Conservation (phyloP, 1,284 basidiomycete genomes). For the Ustilago hordei region DNA sequence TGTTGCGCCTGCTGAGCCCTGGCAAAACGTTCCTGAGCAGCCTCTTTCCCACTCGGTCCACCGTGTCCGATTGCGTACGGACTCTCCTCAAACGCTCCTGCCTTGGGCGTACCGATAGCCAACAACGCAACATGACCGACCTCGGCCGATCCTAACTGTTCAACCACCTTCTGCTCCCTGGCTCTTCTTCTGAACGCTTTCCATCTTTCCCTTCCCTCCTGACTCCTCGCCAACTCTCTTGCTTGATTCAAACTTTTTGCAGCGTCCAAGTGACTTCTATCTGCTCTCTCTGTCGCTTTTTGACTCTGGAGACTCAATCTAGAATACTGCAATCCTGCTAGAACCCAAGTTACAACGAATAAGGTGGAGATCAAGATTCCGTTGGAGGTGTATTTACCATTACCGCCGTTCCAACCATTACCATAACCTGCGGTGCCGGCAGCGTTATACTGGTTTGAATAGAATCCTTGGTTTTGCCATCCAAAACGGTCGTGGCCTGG, state of each 20-base stretch:
- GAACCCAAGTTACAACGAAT: constrained; percentile 47
- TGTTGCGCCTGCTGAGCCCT: constrained; percentile 11
- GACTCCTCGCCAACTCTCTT: constrained; percentile 24
- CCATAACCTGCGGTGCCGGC: background rate
- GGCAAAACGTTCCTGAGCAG: constrained; percentile 27
- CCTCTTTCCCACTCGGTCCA: constrained; percentile 45
- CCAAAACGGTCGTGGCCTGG: constrained; percentile 39
- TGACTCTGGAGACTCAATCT: constrained; percentile 36
- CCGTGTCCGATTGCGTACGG: constrained; percentile 43
- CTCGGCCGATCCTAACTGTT: background rate
- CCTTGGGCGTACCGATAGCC: constrained; percentile 1
- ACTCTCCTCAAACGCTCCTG: background rate
- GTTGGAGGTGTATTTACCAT: constrained; percentile 37
- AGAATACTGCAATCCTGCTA: constrained; percentile 43
- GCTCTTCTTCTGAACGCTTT: constrained; percentile 27
- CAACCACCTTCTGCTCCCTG: constrained; percentile 26
- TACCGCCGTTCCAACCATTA: constrained; percentile 38
- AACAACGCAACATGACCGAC: background rate
- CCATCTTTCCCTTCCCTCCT: constrained; percentile 34
- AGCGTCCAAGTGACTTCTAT: constrained; percentile 33
- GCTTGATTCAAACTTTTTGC: constrained; percentile 31
- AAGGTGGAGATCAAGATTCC: constrained; percentile 42
- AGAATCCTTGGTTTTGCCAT: constrained; percentile 43
- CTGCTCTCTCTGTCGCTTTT: constrained; percentile 39
- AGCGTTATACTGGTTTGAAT: constrained; percentile 24